A percentile compares a stretch with the other conserved stretches of the same genome.
Evolutionary conservation across 2,329 filamentous ascomycete genomes (phyloP).

Genomic region (Trichoderma gracile): DNA sequence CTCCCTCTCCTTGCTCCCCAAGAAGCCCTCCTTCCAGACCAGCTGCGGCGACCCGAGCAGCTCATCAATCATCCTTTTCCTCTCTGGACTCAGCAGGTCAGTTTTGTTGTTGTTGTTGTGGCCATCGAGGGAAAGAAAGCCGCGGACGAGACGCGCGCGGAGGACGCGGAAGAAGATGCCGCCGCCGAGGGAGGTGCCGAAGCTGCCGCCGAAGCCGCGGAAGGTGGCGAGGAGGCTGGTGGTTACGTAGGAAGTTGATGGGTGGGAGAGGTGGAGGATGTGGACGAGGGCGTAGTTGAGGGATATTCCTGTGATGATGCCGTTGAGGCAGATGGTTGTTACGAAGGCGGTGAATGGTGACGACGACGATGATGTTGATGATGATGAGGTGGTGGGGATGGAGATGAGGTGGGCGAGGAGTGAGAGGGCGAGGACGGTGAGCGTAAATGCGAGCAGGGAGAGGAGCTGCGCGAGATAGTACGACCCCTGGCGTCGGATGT

Average conservation of each 20-base stretch:
- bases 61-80: slow-evolving; percentile 44
- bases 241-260: slow-evolving; percentile 70
- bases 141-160: slow-evolving; percentile 52
- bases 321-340: slow-evolving; percentile 63
- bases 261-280: slow-evolving; percentile 68
- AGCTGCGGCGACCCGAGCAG: slow-evolving; percentile 54
- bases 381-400: slow-evolving; percentile 51
- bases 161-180: slow-evolving; percentile 70
- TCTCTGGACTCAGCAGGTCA: slow-evolving; percentile 33
- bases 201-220: slow-evolving; percentile 77
- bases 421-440: slow-evolving; percentile 53
- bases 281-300: slow-evolving; percentile 84
- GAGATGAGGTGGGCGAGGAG: slow-evolving; percentile 48
- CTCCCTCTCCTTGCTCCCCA: slow-evolving; percentile 44
- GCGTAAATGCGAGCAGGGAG: slow-evolving; percentile 61
- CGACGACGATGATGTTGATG: slow-evolving; percentile 31
- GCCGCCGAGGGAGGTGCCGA: slow-evolving; percentile 77
- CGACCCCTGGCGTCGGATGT: slow-evolving; percentile 70
- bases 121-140: slow-evolving; percentile 55
- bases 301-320: slow-evolving; percentile 68
- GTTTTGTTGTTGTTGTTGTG: slow-evolving; percentile 14
- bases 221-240: slow-evolving; percentile 78
- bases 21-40: slow-evolving; percentile 45
- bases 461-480: slow-evolving; percentile 69
- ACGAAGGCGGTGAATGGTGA: too few species aligned